These are phyloP conservation scores for Ilex paraguariensis DNA, from an alignment of 305 asterid species.

Conservation along the genomic window DNA sequence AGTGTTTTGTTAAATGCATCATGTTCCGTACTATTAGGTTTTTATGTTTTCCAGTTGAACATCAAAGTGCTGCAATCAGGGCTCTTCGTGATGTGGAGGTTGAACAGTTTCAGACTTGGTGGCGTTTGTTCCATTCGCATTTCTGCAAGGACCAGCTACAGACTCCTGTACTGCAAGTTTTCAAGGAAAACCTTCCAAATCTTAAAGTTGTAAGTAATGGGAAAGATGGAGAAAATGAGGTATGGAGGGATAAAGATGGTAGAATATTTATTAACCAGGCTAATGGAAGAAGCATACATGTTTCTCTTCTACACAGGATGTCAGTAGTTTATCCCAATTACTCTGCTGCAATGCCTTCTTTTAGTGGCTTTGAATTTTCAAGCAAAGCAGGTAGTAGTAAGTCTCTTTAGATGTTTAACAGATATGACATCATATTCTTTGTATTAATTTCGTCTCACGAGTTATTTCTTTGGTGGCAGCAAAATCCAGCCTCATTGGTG, in stretches of 20 bases:
- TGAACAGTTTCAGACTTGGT: constrained; percentile 50
- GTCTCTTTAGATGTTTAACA: constrained; percentile 2
- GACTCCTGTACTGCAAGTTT: constrained; percentile 56
- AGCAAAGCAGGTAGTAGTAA: constrained; percentile 51
- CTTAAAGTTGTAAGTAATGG: constrained; percentile 38
- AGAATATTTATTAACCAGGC: constrained; percentile 25
- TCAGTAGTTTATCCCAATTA: constrained; percentile 54
- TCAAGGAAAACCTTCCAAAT: constrained; percentile 60
- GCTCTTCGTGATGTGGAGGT: constrained; percentile 76
- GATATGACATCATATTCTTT: neutral
- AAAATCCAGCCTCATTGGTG: constrained; percentile 51
- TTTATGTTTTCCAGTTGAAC: constrained; percentile 49
- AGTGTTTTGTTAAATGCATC: neutral
- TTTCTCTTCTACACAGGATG: constrained; percentile 59
- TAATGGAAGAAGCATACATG: constrained; percentile 43
- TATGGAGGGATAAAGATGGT: constrained; percentile 42
- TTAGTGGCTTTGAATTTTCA: constrained; percentile 73
- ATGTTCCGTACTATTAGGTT: neutral
- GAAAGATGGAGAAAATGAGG: constrained; percentile 50
- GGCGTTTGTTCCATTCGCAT: constrained; percentile 46
- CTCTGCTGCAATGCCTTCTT: constrained; percentile 51
- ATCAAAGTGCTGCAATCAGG: constrained; percentile 67
- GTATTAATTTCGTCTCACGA: neutral
- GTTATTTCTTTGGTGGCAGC: constrained; percentile 50
- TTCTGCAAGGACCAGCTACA: constrained; percentile 54